These are phyloP conservation scores for Pyrus betulifolia DNA, from an alignment of 306 rosid genomes.

Conservation along the genomic window DNA sequence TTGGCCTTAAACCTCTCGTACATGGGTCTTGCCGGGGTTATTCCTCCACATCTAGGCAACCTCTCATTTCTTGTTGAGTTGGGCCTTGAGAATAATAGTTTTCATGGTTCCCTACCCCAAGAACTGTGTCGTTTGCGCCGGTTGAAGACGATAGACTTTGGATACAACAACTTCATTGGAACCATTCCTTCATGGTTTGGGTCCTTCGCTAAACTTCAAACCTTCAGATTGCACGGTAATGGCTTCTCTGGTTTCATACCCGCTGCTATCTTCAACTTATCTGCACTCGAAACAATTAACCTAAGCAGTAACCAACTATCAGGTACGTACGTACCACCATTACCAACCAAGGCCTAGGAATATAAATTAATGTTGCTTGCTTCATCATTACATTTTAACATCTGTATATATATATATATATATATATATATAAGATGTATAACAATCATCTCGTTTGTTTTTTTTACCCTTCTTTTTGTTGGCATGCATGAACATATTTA, in stretches of 20 bases:
- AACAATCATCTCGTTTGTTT: no score
- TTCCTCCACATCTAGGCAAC: no score
- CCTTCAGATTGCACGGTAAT: background rate
- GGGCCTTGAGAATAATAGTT: background rate
- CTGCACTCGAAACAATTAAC: rapidly evolving
- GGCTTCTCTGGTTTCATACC: background rate
- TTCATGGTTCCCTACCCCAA: background rate
- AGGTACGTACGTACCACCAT: no score
- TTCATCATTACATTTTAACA: no score
- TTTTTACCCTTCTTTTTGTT: no score
- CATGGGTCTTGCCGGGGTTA: no score
- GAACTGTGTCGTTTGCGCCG: background rate
- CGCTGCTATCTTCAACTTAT: background rate
- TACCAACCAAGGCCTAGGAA: no score
- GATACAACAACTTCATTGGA: background rate
- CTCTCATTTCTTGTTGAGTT: background rate
- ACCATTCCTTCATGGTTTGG: background rate
- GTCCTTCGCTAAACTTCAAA: background rate
- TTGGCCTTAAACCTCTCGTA: no score
- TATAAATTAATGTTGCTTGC: no score
- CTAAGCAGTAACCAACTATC: background rate
- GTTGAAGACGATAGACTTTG: background rate
- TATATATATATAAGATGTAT: no score
- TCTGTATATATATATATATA: no score
- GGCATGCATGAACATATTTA: no score